Evolutionary conservation across 495 filamentous ascomycete genomes (phyloP), one percentile per base, ranked within the genome.

Genomic region (Penicillium manginii): DNA sequence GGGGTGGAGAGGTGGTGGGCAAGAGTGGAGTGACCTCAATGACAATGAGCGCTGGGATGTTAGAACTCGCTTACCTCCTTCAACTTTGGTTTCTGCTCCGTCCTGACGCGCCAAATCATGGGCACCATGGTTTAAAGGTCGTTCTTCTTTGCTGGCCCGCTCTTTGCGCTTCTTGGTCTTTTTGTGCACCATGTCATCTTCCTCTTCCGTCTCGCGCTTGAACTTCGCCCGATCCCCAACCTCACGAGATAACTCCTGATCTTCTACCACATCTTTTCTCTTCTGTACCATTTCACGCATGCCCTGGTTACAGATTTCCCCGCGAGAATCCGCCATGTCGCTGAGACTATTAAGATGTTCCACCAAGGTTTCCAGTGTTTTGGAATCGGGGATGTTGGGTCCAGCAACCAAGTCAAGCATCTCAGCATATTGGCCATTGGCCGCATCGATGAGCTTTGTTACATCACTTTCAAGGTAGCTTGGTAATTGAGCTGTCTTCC

Each of bases 351-450:
- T 86, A 22, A 96, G 78, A 52, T 90, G 83, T 4, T 85, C 82
- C 35, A 86, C 77, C 50, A 96, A 74, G 22, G 79, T 80, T 52
- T 91, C 87, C 52, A 96, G 80, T 46, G 84, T 86, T 58, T 84
- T 87, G 10, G 89, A 88, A 65, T 90, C 87, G 35, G 91, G 91
- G 29, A 91, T 92, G 32, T 84, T 81, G 55, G 78, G 82, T 35
- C 83, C 86, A 12, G 83, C 84, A 65, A 84, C 75, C 32, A 83
- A 78, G 31, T 93, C 90, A 21, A 92, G 80, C 26, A 93, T 73
- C 60, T 93, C 88, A 52, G 89, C 85, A 73, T 90, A 91, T 40
- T 83, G 83, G 55, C 87, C 66, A 68, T 76, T 77, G 67, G 75
- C 76, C 69, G 76, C 83, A 62, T 82, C 65, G 52, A 83, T 74